phyloP scores from a whole-genome alignment of 768 basidiomycete genomes.

The Fibroporia radiculosa region DNA sequence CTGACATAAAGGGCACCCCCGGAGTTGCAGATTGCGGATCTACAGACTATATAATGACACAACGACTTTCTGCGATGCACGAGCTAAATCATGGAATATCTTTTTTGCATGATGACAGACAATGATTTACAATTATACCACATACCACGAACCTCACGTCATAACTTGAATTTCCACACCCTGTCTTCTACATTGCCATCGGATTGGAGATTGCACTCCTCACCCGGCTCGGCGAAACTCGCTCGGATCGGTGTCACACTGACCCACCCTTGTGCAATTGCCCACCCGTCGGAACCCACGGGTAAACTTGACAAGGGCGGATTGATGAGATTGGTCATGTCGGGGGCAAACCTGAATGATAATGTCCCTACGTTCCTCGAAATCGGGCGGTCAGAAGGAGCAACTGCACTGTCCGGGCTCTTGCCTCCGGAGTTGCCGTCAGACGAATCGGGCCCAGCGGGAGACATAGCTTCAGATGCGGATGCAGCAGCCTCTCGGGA shows the following conservation, averaged over 20 bases:
- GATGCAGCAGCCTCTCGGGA: constrained; percentile 11
- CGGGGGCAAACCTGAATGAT: constrained; percentile 69
- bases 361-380: constrained; percentile 30
- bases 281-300: constrained; percentile 78
- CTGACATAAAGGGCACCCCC: neutral
- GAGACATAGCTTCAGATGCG: constrained; percentile 20
- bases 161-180: constrained; percentile 54
- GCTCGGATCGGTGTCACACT: constrained; percentile 77
- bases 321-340: constrained; percentile 59
- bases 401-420: too few relatives aligned
- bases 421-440: constrained; percentile 15
- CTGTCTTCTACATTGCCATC: constrained; percentile 30
- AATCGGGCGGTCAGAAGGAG: constrained; percentile 6
- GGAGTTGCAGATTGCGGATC: too few relatives aligned
- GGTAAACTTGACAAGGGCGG: constrained; percentile 56
- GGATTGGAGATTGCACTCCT: constrained; percentile 14
- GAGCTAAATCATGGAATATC: too few relatives aligned
- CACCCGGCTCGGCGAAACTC: constrained; percentile 59
- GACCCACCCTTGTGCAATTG: constrained; percentile 57
- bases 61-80: too few relatives aligned
- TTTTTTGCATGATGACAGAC: too few relatives aligned
- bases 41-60: too few relatives aligned
- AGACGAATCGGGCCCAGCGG: constrained; percentile 39
- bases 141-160: constrained; percentile 13
- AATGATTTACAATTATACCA: neutral